These are phyloP conservation scores for Laguncularia racemosa DNA, from an alignment of 345 rosid species.

Conservation along the genomic window DNA sequence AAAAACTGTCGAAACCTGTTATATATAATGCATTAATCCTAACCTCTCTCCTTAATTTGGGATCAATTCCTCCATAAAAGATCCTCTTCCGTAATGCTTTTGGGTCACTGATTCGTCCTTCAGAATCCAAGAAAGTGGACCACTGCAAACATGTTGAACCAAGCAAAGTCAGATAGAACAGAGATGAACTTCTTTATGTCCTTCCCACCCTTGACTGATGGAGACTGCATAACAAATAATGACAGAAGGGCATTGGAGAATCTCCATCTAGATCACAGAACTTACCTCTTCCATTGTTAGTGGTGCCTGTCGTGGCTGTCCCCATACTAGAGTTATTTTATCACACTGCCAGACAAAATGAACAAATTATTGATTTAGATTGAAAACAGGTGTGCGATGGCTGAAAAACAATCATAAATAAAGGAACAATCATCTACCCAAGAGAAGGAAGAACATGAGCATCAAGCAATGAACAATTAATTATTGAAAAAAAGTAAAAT, in stretches of 20 bases:
- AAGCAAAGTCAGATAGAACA: background rate
- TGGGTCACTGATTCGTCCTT: constrained; percentile 72
- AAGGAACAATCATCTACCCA: no score
- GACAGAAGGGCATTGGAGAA: background rate
- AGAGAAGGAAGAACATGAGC: no score
- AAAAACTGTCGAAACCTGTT: background rate
- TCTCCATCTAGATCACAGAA: background rate
- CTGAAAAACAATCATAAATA: background rate
- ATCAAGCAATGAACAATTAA: no score
- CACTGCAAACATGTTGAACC: constrained; percentile 39
- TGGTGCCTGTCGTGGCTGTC: constrained; percentile 81
- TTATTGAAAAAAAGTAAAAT: no score
- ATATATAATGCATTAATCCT: constrained; percentile 6
- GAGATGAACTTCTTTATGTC: background rate
- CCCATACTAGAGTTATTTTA: constrained; percentile 76
- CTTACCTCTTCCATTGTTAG: constrained; percentile 69
- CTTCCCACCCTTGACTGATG: background rate
- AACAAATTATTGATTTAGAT: background rate
- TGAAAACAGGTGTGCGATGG: background rate
- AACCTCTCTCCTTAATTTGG: constrained; percentile 71
- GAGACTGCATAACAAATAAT: background rate
- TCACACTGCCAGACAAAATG: constrained; percentile 49
- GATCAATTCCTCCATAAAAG: constrained; percentile 92
- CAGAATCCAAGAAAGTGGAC: constrained; percentile 76
- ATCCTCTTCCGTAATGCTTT: constrained; percentile 70